Conservation (phyloP, 164 flowering plant genomes). For the Tinospora cordifolia region DNA sequence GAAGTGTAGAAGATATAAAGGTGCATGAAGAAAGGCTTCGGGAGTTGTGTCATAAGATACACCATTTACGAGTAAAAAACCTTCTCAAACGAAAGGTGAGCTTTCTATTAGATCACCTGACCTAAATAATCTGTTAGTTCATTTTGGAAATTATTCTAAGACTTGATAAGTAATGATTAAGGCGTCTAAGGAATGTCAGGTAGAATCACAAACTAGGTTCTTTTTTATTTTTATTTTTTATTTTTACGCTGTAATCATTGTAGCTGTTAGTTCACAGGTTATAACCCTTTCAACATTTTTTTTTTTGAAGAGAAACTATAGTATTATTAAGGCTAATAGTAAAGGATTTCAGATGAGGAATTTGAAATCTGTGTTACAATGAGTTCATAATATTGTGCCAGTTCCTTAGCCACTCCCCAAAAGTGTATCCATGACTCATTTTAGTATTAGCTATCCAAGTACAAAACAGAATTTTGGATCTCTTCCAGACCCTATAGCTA, state of each 20-base stretch:
- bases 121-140: neutral
- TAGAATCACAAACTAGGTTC: neutral
- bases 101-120: neutral
- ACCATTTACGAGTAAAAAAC: conserved; percentile 33
- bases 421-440: too few species aligned
- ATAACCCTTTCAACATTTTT: too few species aligned
- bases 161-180: neutral
- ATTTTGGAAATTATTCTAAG: neutral
- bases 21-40: conserved; percentile 47
- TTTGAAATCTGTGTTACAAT: too few species aligned
- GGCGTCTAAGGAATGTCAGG: neutral
- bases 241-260: neutral
- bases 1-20: conserved; percentile 22
- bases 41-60: conserved; percentile 37
- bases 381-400: too few species aligned
- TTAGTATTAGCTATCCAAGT: too few species aligned
- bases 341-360: too few species aligned
- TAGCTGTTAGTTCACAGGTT: too few species aligned
- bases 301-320: too few species aligned
- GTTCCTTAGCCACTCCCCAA: too few species aligned
- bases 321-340: too few species aligned
- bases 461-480: too few species aligned
- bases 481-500: too few species aligned
- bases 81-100: conserved; percentile 48
- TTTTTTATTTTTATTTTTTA: neutral